Evolutionary conservation across 1,139 yeast genomes (phyloP), one percentile per base, ranked within the genome.

Genomic region (Candida sojae): DNA sequence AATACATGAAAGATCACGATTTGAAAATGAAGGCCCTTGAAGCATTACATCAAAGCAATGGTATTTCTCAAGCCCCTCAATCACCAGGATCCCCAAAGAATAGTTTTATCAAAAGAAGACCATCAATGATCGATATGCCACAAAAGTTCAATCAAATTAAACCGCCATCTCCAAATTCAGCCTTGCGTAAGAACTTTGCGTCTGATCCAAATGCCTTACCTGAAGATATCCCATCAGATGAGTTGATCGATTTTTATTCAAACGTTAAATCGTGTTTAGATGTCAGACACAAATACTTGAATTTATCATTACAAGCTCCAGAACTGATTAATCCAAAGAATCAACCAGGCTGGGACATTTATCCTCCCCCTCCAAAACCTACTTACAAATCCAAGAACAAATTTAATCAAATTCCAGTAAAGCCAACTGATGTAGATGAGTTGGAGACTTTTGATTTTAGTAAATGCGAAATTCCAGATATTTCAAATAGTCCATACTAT

Each of bases 341-440:
- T 64, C 58, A 55, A 29, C 74, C 70, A 28, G 70, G 66, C 40
- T 95, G 99, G 98, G 63, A 64, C 12, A 84, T 95, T 44, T 92
- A 92, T 62, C 99, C 99, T 0, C 84, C 87, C 9, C 98, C 98
- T 1, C 99, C 99, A 10, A 84, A 84, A 53, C 97, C 99, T 1
- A 84, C 95, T 28, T 93, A 96, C 80, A 87, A 88, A 58, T 80
- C 88, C 23, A 83, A 79, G 47, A 72, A 76, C 53, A 66, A 80
- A 52, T 74, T 67, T 81, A 73, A 88, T 68, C 82, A 84, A 71
- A 65, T 80, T 48, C 71, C 70, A 9, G 59, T 57, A 3, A 55
- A 57, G 23, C 8, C 33, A 7, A 61, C 61, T 12, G 53, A 57
- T 36, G 63, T 75, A 65, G 53, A 59, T 26, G 64, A 61, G 32